Conservation (phyloP, 129 eudicot species). For the Flaveria robusta region DNA sequence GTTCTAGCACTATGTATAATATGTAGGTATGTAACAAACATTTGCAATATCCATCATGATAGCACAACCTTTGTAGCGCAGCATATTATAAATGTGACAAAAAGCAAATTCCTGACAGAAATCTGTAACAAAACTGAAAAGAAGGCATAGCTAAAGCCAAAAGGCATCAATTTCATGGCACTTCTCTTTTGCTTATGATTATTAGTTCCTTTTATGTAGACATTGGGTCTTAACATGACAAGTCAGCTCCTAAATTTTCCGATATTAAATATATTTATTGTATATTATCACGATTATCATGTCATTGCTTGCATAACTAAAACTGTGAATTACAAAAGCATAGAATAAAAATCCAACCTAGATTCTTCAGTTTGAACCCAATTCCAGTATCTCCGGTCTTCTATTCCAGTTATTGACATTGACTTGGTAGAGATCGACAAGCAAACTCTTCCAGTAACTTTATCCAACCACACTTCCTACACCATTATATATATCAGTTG, state of each 20-base stretch:
- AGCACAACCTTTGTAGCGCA: neutral
- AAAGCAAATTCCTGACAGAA: neutral
- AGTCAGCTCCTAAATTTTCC: conserved; percentile 10
- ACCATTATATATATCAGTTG: conserved; percentile 19
- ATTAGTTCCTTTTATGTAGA: neutral
- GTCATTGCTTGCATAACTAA: conserved; percentile 17
- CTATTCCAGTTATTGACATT: conserved; percentile 83
- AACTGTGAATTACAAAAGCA: conserved; percentile 20
- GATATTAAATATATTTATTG: neutral
- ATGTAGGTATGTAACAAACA: neutral
- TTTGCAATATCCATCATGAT: neutral
- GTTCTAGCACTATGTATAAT: neutral
- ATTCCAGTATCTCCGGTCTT: conserved; percentile 92
- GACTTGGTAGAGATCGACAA: conserved; percentile 67
- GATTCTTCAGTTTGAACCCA: conserved; percentile 90
- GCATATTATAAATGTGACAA: neutral
- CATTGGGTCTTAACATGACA: conserved; percentile 14
- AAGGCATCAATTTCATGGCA: neutral
- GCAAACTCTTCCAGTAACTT: conserved; percentile 73
- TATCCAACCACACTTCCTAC: conserved; percentile 95
- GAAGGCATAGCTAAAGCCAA: neutral
- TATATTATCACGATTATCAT: conserved; percentile 14
- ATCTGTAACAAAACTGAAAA: neutral
- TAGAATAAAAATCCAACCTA: conserved; percentile 51
- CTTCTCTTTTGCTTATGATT: neutral